Evolutionary conservation across 1,139 yeast genomes (phyloP).

Genomic region (Candida sp.): DNA sequence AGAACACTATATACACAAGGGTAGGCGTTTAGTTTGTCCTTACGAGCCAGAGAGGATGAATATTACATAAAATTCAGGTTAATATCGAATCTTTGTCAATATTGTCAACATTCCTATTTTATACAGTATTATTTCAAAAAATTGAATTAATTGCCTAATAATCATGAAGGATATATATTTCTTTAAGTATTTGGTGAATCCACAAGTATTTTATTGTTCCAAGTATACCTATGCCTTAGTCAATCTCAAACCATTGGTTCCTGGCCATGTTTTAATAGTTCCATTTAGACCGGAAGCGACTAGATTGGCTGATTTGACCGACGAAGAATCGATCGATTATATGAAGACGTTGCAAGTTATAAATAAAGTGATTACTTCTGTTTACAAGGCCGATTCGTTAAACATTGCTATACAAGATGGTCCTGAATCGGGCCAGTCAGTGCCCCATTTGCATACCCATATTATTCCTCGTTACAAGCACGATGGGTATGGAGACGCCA

Average conservation of each 20-base stretch:
- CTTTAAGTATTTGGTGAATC: slow-evolving; percentile 54
- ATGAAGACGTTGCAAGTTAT: slow-evolving; percentile 74
- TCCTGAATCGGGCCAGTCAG: slow-evolving; percentile 90
- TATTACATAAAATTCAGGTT: no score
- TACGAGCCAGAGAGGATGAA: no score
- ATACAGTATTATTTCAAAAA: no score
- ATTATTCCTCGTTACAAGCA: slow-evolving; percentile 72
- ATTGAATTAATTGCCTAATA: background rate
- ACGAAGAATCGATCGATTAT: slow-evolving; percentile 74
- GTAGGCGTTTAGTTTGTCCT: no score
- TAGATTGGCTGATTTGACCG: slow-evolving; percentile 62
- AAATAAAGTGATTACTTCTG: slow-evolving; percentile 58
- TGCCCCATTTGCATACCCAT: slow-evolving; percentile 93
- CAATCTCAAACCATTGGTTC: slow-evolving; percentile 83
- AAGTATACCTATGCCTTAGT: slow-evolving; percentile 76
- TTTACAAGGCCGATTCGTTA: slow-evolving; percentile 74
- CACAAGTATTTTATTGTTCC: slow-evolving; percentile 60
- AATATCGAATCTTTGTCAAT: no score
- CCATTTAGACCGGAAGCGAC: slow-evolving; percentile 62
- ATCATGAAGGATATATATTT: slow-evolving; percentile 31
- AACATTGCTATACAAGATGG: slow-evolving; percentile 96
- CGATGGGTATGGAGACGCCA: slow-evolving; percentile 69
- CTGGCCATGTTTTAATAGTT: slow-evolving; percentile 89
- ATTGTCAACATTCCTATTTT: background rate
- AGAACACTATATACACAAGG: no score